phyloP scores from a whole-genome alignment of 139 green algal species.

The Spirogloea muscicola region DNA sequence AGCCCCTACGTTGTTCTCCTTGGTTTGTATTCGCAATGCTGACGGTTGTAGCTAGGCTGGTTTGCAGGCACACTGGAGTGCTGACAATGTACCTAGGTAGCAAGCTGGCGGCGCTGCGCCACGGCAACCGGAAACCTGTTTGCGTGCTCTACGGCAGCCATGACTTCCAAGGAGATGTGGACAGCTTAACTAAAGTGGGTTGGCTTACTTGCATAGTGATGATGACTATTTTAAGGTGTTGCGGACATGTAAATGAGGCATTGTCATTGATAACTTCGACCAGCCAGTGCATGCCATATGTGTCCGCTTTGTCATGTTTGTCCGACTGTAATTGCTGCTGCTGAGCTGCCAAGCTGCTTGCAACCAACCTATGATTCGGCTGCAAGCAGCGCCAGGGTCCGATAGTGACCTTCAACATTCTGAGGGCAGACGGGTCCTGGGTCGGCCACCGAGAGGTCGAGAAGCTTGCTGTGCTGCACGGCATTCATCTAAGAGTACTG shows the following conservation, averaged over 20 bases:
- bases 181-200: too few relatives aligned
- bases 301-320: too few relatives aligned
- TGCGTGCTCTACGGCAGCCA: slow-evolving; percentile 65
- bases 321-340: too few relatives aligned
- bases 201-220: too few relatives aligned
- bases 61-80: not conserved
- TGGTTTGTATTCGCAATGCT: too few relatives aligned
- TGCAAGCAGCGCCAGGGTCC: slow-evolving; percentile 61
- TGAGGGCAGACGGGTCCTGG: slow-evolving; percentile 60
- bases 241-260: not conserved
- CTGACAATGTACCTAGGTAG: slow-evolving; percentile 1
- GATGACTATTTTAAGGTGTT: not conserved
- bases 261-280: too few relatives aligned
- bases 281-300: too few relatives aligned
- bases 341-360: not conserved
- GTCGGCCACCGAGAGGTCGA: slow-evolving; percentile 72
- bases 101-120: slow-evolving; percentile 57
- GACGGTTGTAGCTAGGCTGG: not conserved
- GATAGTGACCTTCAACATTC: slow-evolving; percentile 79
- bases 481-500: slow-evolving; percentile 39
- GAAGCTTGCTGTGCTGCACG: slow-evolving; percentile 59
- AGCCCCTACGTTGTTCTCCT: too few relatives aligned
- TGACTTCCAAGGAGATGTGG: too few relatives aligned
- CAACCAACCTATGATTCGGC: not conserved
- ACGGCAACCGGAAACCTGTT: slow-evolving; percentile 58